Percentiles rank a stretch among this genome's conserved stretches.
These are phyloP conservation scores for Moesziomyces antarcticus DNA, from an alignment of 1,284 basidiomycete species.

Conservation along the genomic window DNA sequence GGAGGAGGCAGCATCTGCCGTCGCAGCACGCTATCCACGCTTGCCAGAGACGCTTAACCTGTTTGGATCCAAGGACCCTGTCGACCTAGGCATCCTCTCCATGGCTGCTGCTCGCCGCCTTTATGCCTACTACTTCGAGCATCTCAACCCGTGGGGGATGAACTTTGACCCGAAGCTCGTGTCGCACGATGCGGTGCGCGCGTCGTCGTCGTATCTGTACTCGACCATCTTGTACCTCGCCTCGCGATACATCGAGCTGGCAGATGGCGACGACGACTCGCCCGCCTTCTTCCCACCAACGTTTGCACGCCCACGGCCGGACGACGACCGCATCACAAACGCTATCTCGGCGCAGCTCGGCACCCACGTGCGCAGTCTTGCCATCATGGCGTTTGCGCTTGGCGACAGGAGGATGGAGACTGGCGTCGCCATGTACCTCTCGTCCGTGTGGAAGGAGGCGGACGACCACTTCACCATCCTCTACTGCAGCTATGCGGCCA, in stretches of 20 bases:
- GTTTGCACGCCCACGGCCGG: slow-evolving; percentile 14
- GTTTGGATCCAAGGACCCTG: slow-evolving; percentile 34
- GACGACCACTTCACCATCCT: slow-evolving; percentile 49
- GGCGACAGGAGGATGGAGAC: slow-evolving; percentile 45
- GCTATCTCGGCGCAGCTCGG: slow-evolving; percentile 34
- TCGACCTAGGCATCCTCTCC: slow-evolving; percentile 36
- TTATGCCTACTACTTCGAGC: slow-evolving; percentile 42
- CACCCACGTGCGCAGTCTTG: slow-evolving; percentile 36
- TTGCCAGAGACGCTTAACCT: slow-evolving; percentile 35
- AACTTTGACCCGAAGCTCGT: slow-evolving; percentile 42
- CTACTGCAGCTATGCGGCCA: slow-evolving; percentile 50
- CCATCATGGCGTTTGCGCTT: slow-evolving; percentile 34
- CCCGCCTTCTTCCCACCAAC: slow-evolving; percentile 7
- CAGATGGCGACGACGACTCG: slow-evolving; percentile 15
- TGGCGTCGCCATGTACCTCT: slow-evolving; percentile 44
- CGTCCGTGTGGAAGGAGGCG: slow-evolving; percentile 49
- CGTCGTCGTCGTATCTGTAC: slow-evolving; percentile 43
- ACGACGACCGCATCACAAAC: slow-evolving; percentile 24
- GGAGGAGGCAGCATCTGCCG: slow-evolving; percentile 30
- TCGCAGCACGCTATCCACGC: slow-evolving; percentile 30
- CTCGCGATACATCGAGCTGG: slow-evolving; percentile 40
- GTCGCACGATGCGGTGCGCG: slow-evolving; percentile 39
- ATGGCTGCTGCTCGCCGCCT: slow-evolving; percentile 33
- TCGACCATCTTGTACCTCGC: slow-evolving; percentile 43
- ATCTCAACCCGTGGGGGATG: slow-evolving; percentile 49